Evolutionary conservation across 306 rosid genomes (phyloP).

Genomic region (Vachellia pachyceras): DNA sequence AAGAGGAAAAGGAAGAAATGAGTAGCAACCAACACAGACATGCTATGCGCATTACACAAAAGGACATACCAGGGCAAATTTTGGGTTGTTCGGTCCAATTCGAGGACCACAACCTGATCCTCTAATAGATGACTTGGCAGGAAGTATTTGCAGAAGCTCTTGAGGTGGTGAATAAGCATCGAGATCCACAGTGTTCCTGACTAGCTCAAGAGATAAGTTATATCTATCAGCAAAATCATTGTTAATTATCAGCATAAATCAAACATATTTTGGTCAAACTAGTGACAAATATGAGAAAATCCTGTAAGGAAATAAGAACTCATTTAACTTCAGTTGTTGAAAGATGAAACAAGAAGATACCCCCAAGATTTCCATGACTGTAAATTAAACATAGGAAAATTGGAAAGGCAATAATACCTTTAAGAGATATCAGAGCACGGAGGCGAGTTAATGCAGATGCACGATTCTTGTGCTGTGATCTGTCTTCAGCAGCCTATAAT

Average conservation of each 20-base stretch:
- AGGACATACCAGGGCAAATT: constrained; percentile 58
- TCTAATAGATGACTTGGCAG: constrained; percentile 56
- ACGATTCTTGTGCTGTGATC: constrained; percentile 93
- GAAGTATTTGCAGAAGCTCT: constrained; percentile 48
- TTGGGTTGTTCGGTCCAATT: constrained; percentile 86
- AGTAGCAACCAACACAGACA: not conserved
- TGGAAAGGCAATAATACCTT: constrained; percentile 44
- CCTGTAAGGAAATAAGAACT: not conserved
- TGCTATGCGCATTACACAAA: not conserved
- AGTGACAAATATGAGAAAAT: constrained; percentile 4
- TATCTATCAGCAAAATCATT: constrained; percentile 36
- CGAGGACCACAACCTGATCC: constrained; percentile 71
- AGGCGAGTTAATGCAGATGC: constrained; percentile 83
- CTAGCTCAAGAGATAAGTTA: constrained; percentile 8
- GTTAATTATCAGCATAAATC: not conserved
- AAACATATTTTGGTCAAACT: not conserved
- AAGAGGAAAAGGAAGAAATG: constrained; percentile 16
- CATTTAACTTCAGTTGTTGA: not conserved
- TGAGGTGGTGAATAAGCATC: constrained; percentile 15
- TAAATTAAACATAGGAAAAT: not conserved
- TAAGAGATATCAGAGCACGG: constrained; percentile 79
- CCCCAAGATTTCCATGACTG: constrained; percentile 3
- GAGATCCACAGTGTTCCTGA: not conserved
- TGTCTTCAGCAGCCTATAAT: constrained; percentile 83
- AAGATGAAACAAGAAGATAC: constrained; percentile 3